Evolutionary conservation across 2,329 filamentous ascomycete genomes (phyloP), one percentile per base, ranked within the genome.

Genomic region (Trichoderma sp.): DNA sequence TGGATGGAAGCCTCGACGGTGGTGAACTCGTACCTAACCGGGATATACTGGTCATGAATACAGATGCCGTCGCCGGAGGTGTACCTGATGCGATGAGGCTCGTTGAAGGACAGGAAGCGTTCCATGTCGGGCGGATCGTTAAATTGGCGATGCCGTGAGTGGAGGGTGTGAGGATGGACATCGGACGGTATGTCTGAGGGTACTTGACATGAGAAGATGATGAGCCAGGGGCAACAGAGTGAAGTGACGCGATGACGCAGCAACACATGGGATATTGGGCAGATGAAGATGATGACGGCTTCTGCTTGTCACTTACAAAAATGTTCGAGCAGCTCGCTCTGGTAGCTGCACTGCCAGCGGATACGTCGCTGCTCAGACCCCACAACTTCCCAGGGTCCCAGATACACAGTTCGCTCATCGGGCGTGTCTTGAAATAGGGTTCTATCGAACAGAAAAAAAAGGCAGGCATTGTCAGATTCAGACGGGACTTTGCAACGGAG

Each of bases 281-380:
- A 41, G 38, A 18, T 41, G 38, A 41, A 31, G 60, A 31, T 4
- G 35, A 29, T 45, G 33, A 31, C 21, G 56, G 31, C 31, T 31
- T 56, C 27, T 33, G 33, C 29, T 64, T 50, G 31, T 53, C 67
- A 82, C 85, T 76, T 83, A 89, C 87, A 81, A 76, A 85, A 88
- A 78, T 89, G 88, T 78, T 89, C 88, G 38, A 89, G 83, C 31
- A 86, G 82, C 81, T 89, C 88, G 79, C 86, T 85, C 78, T 86
- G 85, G 78, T 89, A 89, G 78, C 86, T 88, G 77, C 88, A 87
- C 78, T 87, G 87, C 88, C 88, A 89, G 53, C 87, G 80, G n/a
- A 89, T 83, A 56, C 87, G 86, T 67, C 87, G 86, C 38, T 85
- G 84, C 75, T 87, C 86, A 53, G 84, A 84, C 59, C 85, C 85